Conservation (phyloP, 1,284 basidiomycete species). For the Trametes sp. region DNA sequence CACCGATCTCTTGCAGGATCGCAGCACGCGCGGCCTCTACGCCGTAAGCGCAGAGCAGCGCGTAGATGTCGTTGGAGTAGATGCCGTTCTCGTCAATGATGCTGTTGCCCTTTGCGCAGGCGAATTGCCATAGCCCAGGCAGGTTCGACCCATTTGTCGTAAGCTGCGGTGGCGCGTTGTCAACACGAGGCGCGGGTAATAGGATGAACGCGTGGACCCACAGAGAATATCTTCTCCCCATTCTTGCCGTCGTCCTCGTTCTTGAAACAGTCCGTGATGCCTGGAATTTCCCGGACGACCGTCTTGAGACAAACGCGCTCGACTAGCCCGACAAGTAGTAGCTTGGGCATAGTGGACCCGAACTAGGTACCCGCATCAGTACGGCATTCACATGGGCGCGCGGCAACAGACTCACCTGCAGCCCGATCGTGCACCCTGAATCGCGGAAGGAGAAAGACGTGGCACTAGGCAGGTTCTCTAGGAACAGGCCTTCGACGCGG, state of each 20-base stretch:
- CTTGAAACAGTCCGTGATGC: constrained; percentile 86
- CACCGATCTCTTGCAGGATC: constrained; percentile 90
- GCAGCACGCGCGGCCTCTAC: constrained; percentile 97
- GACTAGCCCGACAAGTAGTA: constrained; percentile 91
- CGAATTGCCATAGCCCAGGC: constrained; percentile 90
- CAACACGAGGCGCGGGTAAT: constrained; percentile 1
- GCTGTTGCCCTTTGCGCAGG: constrained; percentile 63
- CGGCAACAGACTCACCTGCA: constrained; percentile 69
- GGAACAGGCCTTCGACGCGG: constrained; percentile 61
- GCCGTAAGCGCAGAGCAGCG: constrained; percentile 92
- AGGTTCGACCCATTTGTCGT: constrained; percentile 94
- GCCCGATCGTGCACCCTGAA: constrained; percentile 76
- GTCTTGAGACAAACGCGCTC: constrained; percentile 86
- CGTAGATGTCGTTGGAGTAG: constrained; percentile 96
- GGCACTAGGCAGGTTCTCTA: constrained; percentile 61
- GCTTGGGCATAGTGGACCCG: constrained; percentile 80
- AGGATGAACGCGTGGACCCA: constrained; percentile 38
- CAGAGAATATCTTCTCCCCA: constrained; percentile 57
- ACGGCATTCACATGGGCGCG: constrained; percentile 12
- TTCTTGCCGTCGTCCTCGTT: constrained; percentile 64
- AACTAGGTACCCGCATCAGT: constrained; percentile 53
- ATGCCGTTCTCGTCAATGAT: constrained; percentile 88
- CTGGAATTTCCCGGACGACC: constrained; percentile 88
- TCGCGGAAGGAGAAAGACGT: constrained; percentile 83
- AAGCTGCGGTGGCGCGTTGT: constrained; percentile 52